Conservation (phyloP, 495 filamentous ascomycete species). For the Achaetomiella virescens region DNA sequence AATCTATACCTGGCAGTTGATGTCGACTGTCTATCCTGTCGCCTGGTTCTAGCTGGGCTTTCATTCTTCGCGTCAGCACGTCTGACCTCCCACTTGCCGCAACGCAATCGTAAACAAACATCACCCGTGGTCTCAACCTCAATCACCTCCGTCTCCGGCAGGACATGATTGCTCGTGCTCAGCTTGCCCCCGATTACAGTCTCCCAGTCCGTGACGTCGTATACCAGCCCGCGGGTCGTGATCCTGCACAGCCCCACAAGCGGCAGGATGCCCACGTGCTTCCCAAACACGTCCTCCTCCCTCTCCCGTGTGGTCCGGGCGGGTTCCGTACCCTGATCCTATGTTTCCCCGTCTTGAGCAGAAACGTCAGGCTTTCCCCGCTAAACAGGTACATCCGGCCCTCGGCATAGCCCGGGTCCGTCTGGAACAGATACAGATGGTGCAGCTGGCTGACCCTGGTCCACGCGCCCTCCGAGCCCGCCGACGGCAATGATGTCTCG, state of each 20-base stretch:
- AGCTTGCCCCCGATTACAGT: slow-evolving; percentile 78
- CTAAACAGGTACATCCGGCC: slow-evolving; percentile 65
- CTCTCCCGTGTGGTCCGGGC: not conserved
- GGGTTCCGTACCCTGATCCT: slow-evolving; percentile 55
- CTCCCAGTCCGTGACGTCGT: slow-evolving; percentile 77
- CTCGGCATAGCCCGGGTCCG: slow-evolving; percentile 36
- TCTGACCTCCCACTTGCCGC: slow-evolving; percentile 14
- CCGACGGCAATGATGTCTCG: slow-evolving; percentile 64
- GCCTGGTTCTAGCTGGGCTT: not conserved
- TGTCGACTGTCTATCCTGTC: not conserved
- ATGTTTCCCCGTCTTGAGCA: slow-evolving; percentile 64
- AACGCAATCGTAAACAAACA: slow-evolving; percentile 86
- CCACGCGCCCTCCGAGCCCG: slow-evolving; percentile 79
- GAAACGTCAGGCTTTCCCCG: slow-evolving; percentile 70
- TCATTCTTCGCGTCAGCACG: not conserved
- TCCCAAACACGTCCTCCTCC: slow-evolving; percentile 39
- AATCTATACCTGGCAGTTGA: not conserved
- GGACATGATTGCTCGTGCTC: slow-evolving; percentile 89
- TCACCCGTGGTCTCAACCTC: slow-evolving; percentile 56
- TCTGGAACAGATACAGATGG: slow-evolving; percentile 60
- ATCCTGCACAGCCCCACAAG: slow-evolving; percentile 66
- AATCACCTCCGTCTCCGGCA: slow-evolving; percentile 45
- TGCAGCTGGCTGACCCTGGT: slow-evolving; percentile 89
- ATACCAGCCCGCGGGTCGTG: slow-evolving; percentile 73
- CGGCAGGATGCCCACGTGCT: slow-evolving; percentile 81